Percentiles rank a stretch among this genome's conserved stretches.
Conservation (phyloP, 2,329 filamentous ascomycete species). For the Volutella citrinella region DNA sequence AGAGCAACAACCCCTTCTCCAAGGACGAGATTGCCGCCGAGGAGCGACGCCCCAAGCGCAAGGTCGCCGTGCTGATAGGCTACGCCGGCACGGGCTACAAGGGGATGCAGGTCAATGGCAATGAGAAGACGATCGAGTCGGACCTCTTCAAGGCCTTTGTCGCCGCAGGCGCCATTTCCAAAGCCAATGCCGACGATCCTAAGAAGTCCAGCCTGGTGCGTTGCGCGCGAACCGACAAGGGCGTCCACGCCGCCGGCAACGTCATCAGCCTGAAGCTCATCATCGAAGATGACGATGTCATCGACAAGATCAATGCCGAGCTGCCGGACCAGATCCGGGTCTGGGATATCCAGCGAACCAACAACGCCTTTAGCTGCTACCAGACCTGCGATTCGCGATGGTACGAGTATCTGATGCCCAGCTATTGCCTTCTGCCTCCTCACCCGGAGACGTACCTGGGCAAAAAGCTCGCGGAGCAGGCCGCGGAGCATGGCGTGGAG, state of each 20-base stretch:
- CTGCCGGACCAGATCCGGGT: slow-evolving; percentile 87
- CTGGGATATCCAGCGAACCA: slow-evolving; percentile 90
- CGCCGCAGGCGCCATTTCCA: slow-evolving; percentile 87
- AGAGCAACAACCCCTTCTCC: slow-evolving; percentile 47
- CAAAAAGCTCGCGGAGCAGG: slow-evolving; percentile 75
- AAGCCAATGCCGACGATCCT: slow-evolving; percentile 93
- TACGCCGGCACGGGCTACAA: slow-evolving; percentile 97
- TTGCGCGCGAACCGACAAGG: slow-evolving; percentile 95
- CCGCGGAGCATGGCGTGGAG: slow-evolving; percentile 68
- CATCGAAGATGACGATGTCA: slow-evolving; percentile 82
- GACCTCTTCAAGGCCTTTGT: slow-evolving; percentile 93
- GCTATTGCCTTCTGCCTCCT: slow-evolving; percentile 86
- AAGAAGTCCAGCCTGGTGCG: slow-evolving; percentile 94
- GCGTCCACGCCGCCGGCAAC: slow-evolving; percentile 93
- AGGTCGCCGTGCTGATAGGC: slow-evolving; percentile 92
- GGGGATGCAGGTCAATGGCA: slow-evolving; percentile 85
- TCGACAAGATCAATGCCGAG: slow-evolving; percentile 85
- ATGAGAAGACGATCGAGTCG: slow-evolving; percentile 91
- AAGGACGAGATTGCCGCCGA: slow-evolving; percentile 87
- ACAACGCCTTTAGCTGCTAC: slow-evolving; percentile 91
- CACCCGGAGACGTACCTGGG: slow-evolving; percentile 86
- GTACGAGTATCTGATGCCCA: slow-evolving; percentile 96
- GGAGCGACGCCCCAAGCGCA: slow-evolving; percentile 85
- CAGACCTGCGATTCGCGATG: slow-evolving; percentile 91
- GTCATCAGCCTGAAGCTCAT: slow-evolving; percentile 95